phyloP scores from a whole-genome alignment of 208 protist genomes.

The Crithidia mellificae region DNA sequence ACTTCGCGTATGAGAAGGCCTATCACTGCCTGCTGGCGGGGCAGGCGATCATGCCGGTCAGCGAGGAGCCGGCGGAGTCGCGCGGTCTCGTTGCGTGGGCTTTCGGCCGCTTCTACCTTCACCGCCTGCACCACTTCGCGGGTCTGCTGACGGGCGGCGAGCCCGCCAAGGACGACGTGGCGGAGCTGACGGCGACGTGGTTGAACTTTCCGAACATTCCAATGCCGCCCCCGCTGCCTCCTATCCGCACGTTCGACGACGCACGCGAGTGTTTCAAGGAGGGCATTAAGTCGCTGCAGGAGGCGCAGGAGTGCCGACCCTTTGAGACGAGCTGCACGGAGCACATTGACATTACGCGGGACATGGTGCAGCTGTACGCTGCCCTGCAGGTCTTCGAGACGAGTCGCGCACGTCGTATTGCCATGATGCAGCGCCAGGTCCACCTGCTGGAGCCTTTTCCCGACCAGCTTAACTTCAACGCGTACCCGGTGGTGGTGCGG shows the following conservation, averaged over 20 bases:
- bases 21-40: slow-evolving; percentile 84
- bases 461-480: slow-evolving; percentile 84
- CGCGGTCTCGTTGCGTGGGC: slow-evolving; percentile 68
- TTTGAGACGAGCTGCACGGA: slow-evolving; percentile 85
- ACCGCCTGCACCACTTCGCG: slow-evolving; percentile 75
- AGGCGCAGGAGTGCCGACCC: slow-evolving; percentile 73
- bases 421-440: slow-evolving; percentile 76
- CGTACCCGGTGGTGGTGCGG: slow-evolving; percentile 78
- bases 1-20: slow-evolving; percentile 71
- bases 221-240: slow-evolving; percentile 29
- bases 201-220: slow-evolving; percentile 70
- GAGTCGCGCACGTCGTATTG: slow-evolving; percentile 56
- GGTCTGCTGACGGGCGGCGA: slow-evolving; percentile 8
- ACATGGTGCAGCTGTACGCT: slow-evolving; percentile 69
- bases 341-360: slow-evolving; percentile 77
- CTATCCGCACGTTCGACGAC: slow-evolving; percentile 66
- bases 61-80: slow-evolving; percentile 54
- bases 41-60: slow-evolving; percentile 71
- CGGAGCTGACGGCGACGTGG: slow-evolving; percentile 47
- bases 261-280: slow-evolving; percentile 79
- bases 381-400: slow-evolving; percentile 68
- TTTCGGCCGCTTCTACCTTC: slow-evolving; percentile 75
- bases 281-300: slow-evolving; percentile 63
- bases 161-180: slow-evolving; percentile 11
- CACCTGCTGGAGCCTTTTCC: slow-evolving; percentile 71